Base-by-base conservation (phyloP, 208 protist species). In the Trypanosoma melophagium region DNA sequence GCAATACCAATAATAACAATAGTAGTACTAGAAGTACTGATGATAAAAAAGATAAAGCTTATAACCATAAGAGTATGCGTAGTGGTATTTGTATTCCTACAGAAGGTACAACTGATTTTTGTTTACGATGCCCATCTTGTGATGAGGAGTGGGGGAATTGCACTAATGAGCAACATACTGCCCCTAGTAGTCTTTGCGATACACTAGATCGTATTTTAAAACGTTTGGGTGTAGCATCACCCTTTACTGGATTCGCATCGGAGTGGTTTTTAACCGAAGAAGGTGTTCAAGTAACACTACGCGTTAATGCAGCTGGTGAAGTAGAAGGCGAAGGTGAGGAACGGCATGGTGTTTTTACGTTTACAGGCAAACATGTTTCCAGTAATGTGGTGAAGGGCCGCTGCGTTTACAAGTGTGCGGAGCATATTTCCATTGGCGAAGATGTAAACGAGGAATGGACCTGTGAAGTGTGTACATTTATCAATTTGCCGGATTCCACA, bases 401-500 rank as follows among this genome's bases (percentile, higher is more conserved):
- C 44, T 83, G 89, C 63, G 63, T 74, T 21, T 95, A 92, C 49
- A 76, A 83, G 41, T 76, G 50, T 47, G 66, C 35, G 28, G 79
- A 61, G 44, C 67, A 40, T 52, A 51, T 24, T 73, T 71, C 40
- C 64, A 66, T 19, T 63, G 52, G 51, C 14, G 61, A 66, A 38
- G 45, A 60, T 16, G 0, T 59, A 1, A 58, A 61, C 0, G 68
- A 69, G 67, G 86, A 90, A 65, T 96, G 90, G 88, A 75, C 68
- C 52, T 96, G 90, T 53, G 66, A 71, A n/a, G 57, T 78, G 28
- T 96, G 90, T 65, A 96, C 90, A 3, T 94, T 93, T 60, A 66
- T 87, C 45, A 96, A 96, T 65, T 66, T 79, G n/a, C 61, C 83
- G 10, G 69, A 71, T 12, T 70, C 76, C 24, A 91, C 84, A 25